phyloP scores from a whole-genome alignment of 179 eudicot species.

The Pouteria campechiana region DNA sequence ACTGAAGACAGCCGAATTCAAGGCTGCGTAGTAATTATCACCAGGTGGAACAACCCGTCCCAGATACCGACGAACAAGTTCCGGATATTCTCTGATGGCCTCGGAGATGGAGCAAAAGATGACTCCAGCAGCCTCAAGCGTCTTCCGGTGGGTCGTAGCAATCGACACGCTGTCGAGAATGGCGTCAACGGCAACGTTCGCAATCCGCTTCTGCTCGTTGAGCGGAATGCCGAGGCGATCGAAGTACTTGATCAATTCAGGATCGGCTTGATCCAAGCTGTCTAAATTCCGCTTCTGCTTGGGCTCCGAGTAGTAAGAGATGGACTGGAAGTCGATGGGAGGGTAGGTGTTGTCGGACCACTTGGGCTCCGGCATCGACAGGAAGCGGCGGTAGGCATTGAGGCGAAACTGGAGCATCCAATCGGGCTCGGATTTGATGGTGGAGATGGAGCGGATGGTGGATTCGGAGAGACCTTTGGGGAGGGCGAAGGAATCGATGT shows the following conservation, averaged over 20 bases:
- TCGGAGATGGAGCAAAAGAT: slow-evolving; percentile 93
- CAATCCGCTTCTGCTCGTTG: slow-evolving; percentile 65
- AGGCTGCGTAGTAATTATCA: slow-evolving; percentile 84
- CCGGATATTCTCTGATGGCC: slow-evolving; percentile 80
- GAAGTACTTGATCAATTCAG: slow-evolving; percentile 76
- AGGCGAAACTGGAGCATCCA: slow-evolving; percentile 95
- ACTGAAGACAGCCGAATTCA: slow-evolving; percentile 91
- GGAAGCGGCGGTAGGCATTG: slow-evolving; percentile 52
- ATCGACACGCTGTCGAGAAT: slow-evolving; percentile 91
- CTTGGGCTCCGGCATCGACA: slow-evolving; percentile 66
- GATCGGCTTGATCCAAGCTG: slow-evolving; percentile 91
- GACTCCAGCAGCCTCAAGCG: slow-evolving; percentile 65
- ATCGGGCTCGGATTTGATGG: slow-evolving; percentile 64
- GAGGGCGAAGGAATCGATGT: slow-evolving; percentile 71
- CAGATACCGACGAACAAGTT: slow-evolving; percentile 60
- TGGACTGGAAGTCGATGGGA: slow-evolving; percentile 47
- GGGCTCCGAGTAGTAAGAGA: slow-evolving; percentile 82
- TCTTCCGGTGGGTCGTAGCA: slow-evolving; percentile 86
- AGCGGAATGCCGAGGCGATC: slow-evolving; percentile 71
- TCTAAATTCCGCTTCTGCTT: slow-evolving; percentile 74
- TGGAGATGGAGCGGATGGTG: slow-evolving; percentile 57
- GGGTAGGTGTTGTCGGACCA: slow-evolving; percentile 95
- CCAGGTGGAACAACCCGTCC: slow-evolving; percentile 77
- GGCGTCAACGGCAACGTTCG: slow-evolving; percentile 89
- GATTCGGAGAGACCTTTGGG: slow-evolving; percentile 81